Conservation (phyloP, 192 early-diverging fungal genomes). For the Blastocladiella britannica region DNA sequence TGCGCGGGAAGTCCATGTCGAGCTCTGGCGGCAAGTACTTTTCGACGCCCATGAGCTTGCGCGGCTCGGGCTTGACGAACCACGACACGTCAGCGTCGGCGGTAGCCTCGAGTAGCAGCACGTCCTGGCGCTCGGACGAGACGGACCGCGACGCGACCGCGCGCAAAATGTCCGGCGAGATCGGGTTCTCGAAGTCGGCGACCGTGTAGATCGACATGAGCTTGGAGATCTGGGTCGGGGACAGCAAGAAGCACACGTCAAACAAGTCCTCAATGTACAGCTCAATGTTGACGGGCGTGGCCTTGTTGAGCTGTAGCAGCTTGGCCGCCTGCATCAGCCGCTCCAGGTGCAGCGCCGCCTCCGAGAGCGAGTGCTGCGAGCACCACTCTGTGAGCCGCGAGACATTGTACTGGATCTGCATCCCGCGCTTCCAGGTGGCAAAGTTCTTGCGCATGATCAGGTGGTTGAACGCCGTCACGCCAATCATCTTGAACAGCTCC, state of each 20-base stretch:
- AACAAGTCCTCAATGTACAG: slow-evolving; percentile 86
- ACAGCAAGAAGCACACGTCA: slow-evolving; percentile 92
- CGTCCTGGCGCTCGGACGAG: slow-evolving; percentile 72
- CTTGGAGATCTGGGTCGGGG: slow-evolving; percentile 93
- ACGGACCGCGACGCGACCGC: slow-evolving; percentile 67
- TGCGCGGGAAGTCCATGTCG: slow-evolving; percentile 8
- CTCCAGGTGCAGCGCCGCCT: slow-evolving; percentile 74
- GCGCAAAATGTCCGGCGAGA: slow-evolving; percentile 71
- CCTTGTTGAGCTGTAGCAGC: slow-evolving; percentile 87
- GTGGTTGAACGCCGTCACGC: slow-evolving; percentile 90
- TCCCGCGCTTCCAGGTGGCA: slow-evolving; percentile 97
- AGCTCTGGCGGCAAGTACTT: slow-evolving; percentile 51
- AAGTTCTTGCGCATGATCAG: slow-evolving; percentile 95
- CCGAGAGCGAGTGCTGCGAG: slow-evolving; percentile 78
- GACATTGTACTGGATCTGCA: slow-evolving; percentile 99
- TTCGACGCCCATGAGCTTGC: slow-evolving; percentile 46
- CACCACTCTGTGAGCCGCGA: slow-evolving; percentile 97
- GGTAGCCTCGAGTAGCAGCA: slow-evolving; percentile 60
- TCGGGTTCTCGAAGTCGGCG: slow-evolving; percentile 25
- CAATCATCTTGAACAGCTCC: slow-evolving; percentile 86
- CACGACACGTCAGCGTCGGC: slow-evolving; percentile 33
- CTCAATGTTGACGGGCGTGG: slow-evolving; percentile 14
- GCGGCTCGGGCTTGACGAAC: slow-evolving; percentile 32
- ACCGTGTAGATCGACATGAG: slow-evolving; percentile 83
- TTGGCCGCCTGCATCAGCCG: slow-evolving; percentile 92